Evolutionary conservation across 495 filamentous ascomycete species (phyloP).

Genomic region (Penicillium steckii): DNA sequence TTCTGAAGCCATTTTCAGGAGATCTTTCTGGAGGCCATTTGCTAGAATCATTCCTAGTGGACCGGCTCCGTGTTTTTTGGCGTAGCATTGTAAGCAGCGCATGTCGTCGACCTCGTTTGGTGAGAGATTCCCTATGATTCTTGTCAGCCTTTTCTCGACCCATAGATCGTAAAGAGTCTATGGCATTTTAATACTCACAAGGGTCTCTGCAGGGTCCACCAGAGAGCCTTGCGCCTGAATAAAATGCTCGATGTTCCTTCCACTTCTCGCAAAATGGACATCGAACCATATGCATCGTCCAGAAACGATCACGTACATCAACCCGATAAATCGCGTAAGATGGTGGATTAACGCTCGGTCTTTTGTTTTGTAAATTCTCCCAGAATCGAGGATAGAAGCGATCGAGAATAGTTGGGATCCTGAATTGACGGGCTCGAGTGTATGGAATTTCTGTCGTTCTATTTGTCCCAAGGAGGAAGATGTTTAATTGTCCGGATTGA

Average conservation of each 20-base stretch:
- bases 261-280: conserved; percentile 2
- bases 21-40: background rate
- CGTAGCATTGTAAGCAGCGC: background rate
- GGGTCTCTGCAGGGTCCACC: background rate
- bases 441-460: conserved; percentile 6
- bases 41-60: background rate
- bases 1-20: background rate
- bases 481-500: background rate
- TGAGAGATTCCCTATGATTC: background rate
- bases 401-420: background rate
- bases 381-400: conserved; percentile 7
- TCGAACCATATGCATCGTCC: conserved; percentile 4
- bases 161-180: background rate
- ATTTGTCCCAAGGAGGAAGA: background rate
- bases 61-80: background rate
- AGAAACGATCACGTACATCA: background rate
- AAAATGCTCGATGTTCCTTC: conserved; percentile 8
- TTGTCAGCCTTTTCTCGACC: background rate
- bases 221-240: background rate
- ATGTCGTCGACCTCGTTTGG: background rate
- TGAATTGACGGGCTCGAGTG: background rate
- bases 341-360: background rate
- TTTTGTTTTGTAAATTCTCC: background rate
- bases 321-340: background rate
- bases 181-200: background rate